Evolutionary conservation across 2,329 filamentous ascomycete species (phyloP), one percentile per base, ranked within the genome.

Genomic region (Apiospora rasikravindrae): DNA sequence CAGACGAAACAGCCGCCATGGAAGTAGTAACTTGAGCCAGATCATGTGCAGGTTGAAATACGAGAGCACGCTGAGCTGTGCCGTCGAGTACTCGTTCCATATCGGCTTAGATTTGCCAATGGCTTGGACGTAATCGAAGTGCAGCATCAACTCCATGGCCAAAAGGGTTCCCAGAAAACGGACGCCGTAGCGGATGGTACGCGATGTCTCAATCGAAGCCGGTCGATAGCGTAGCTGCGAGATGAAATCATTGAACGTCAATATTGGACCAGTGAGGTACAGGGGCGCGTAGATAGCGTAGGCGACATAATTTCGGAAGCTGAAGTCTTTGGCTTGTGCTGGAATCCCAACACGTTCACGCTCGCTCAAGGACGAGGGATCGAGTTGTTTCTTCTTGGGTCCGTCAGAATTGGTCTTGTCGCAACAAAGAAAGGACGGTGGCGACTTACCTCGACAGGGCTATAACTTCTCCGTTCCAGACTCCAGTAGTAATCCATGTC

Each of bases 211-310:
- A 77, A 96, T 91, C 72, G 90, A 95, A 14, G 92, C 88, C 0
- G 94, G 84, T 16, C 88, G 88, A 83, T 96, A 93, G 76, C 94
- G 92, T 73, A 88, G 87, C 81, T 99, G 96, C 0, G 94, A 93
- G 74, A 98, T 92, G 85, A 96, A 99, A 85, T 99, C 97, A 83
- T 99, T 99, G 86, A 98, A 99, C 16, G 95, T 98, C 73, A 99
- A 81, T 78, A 99, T 98, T 0, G 96, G 96, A 0, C 96, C 96
- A 0, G 95, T 90, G 44, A 99, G 88, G 82, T 98, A 99, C 0
- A 99, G 88, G 0, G 96, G 96, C 1, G 95, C 94, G 80, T 99
- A 99, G 72, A 98, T 89, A 51, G 91, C 86, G 81, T 98, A 99
- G 64, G 93, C 95, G 66, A 98, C 80, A 82, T 97, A 98, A 83